Percentiles rank a stretch among this genome's conserved stretches.
These are phyloP conservation scores for Heliocybe sulcata DNA, from an alignment of 1,284 basidiomycete genomes.

Conservation along the genomic window DNA sequence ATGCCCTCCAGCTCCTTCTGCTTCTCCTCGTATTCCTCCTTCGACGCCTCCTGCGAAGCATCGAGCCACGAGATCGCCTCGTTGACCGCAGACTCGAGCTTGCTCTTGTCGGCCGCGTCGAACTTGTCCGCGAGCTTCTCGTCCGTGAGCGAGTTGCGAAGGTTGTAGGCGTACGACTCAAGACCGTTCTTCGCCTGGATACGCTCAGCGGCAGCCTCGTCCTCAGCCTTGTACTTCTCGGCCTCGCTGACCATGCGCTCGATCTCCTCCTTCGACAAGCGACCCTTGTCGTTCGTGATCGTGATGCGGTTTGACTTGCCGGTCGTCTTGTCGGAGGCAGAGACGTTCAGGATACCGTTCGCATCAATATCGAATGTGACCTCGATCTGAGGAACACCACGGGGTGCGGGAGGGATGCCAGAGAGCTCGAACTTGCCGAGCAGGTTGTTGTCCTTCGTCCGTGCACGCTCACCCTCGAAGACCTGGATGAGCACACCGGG, in stretches of 20 bases:
- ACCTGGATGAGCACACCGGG: slow-evolving; percentile 99
- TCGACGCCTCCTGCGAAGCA: slow-evolving; percentile 81
- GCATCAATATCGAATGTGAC: slow-evolving; percentile 99
- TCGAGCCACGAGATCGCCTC: slow-evolving; percentile 91
- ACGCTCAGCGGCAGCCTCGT: slow-evolving; percentile 76
- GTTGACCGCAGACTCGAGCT: slow-evolving; percentile 80
- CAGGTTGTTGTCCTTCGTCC: slow-evolving; percentile 99
- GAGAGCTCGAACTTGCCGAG: slow-evolving; percentile 99
- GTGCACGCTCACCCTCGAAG: slow-evolving; percentile 98
- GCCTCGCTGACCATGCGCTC: slow-evolving; percentile 95
- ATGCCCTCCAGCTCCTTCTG: slow-evolving; percentile 94
- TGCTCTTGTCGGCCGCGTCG: slow-evolving; percentile 81
- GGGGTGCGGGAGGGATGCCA: slow-evolving; percentile 95
- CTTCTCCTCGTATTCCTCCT: slow-evolving; percentile 93
- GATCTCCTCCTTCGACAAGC: slow-evolving; percentile 97
- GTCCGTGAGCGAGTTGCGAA: slow-evolving; percentile 85
- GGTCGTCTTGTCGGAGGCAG: slow-evolving; percentile 95
- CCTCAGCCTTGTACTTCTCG: slow-evolving; percentile 90
- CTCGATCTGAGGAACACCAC: slow-evolving; percentile 97
- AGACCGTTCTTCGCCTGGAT: slow-evolving; percentile 85
- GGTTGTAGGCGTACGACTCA: slow-evolving; percentile 95
- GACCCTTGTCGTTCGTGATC: slow-evolving; percentile 98
- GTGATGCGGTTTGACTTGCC: slow-evolving; percentile 96
- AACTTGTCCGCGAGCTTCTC: slow-evolving; percentile 89
- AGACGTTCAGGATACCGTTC: slow-evolving; percentile 97